Evolutionary conservation across 2,329 filamentous ascomycete species (phyloP).

Genomic region (Hymenoscyphus occultus): DNA sequence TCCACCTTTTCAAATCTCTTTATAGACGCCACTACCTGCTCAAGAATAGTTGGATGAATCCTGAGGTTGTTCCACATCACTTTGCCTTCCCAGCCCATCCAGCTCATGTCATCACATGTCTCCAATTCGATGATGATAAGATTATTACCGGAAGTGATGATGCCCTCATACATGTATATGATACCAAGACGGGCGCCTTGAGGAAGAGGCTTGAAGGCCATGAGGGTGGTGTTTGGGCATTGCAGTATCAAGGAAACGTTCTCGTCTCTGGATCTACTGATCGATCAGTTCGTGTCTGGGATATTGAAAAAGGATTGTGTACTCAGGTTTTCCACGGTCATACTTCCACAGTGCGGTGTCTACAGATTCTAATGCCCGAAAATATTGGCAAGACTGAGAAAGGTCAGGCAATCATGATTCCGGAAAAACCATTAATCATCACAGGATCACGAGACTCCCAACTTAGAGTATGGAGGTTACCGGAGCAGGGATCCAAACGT

Average conservation of each 20-base stretch:
- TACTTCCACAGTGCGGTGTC: constrained; percentile 91
- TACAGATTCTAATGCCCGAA: constrained; percentile 89
- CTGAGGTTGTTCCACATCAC: constrained; percentile 79
- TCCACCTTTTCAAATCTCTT: constrained; percentile 94
- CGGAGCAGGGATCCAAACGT: constrained; percentile 70
- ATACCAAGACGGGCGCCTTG: constrained; percentile 88
- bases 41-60: constrained; percentile 86
- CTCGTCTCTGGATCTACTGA: constrained; percentile 96
- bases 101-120: constrained; percentile 92
- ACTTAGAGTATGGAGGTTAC: constrained; percentile 89
- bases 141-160: constrained; percentile 97
- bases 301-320: constrained; percentile 88
- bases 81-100: constrained; percentile 96
- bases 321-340: constrained; percentile 97
- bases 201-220: constrained; percentile 85
- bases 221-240: constrained; percentile 94
- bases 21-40: constrained; percentile 93
- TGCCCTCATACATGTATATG: constrained; percentile 95
- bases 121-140: constrained; percentile 97
- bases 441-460: constrained; percentile 95
- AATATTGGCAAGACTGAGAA: constrained; percentile 69
- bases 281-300: constrained; percentile 97
- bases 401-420: constrained; percentile 80
- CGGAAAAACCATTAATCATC: constrained; percentile 92
- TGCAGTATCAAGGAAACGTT: constrained; percentile 94